A percentile compares a stretch with the other conserved stretches of the same genome.
phyloP scores from a whole-genome alignment of 345 rosid species.

The Isatis tinctoria region DNA sequence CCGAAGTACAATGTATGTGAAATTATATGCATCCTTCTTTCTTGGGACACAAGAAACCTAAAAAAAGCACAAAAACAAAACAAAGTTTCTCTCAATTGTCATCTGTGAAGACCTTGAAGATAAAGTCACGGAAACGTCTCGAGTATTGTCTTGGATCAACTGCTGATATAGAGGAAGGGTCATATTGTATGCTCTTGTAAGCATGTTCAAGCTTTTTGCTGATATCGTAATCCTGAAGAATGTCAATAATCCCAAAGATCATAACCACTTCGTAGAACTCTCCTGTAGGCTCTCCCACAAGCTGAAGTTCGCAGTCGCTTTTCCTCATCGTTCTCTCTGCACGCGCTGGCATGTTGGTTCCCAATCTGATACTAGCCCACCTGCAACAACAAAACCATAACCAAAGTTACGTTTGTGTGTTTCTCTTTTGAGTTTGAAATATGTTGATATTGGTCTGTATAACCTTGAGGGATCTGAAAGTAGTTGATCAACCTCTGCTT shows the following conservation, averaged over 20 bases:
- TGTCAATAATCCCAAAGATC: constrained; percentile 88
- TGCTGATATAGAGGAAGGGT: constrained; percentile 78
- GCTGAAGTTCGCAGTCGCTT: constrained; percentile 50
- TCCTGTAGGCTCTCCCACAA: constrained; percentile 73
- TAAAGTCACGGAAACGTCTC: constrained; percentile 76
- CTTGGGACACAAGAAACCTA: constrained; percentile 19
- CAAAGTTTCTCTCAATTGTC: constrained; percentile 30
- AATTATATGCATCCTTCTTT: not conserved
- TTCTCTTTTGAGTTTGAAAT: not conserved
- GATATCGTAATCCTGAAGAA: constrained; percentile 88
- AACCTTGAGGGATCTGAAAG: constrained; percentile 40
- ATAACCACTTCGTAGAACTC: constrained; percentile 73
- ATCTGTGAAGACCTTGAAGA: constrained; percentile 62
- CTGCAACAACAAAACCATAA: constrained; percentile 35
- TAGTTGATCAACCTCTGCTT: constrained; percentile 35
- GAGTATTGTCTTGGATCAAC: constrained; percentile 87
- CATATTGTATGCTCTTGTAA: constrained; percentile 78
- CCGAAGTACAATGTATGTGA: not conserved
- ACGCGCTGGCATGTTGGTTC: constrained; percentile 71
- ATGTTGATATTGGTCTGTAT: constrained; percentile 1
- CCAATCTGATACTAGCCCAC: constrained; percentile 75
- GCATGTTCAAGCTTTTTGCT: constrained; percentile 94
- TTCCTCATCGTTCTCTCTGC: constrained; percentile 71
- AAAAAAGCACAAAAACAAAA: not conserved
- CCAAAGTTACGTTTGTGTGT: not conserved